Conservation (phyloP, 257 asterid species). For the Hygrophila difformis region DNA sequence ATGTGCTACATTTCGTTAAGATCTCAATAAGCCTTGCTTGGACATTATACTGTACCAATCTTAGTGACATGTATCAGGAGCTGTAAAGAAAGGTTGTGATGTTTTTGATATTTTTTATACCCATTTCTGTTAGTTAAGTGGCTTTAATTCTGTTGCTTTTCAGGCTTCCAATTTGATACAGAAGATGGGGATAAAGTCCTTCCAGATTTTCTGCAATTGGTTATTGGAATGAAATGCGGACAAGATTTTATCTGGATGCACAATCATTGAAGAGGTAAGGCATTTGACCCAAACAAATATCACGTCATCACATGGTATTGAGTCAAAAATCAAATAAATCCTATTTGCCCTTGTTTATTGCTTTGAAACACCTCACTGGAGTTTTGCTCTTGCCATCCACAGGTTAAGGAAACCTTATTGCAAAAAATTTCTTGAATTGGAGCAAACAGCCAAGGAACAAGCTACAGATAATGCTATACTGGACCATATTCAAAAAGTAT, state of each 20-base stretch:
- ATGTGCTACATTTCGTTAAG: too few species aligned
- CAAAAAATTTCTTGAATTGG: slow-evolving; percentile 70
- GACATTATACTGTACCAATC: too few species aligned
- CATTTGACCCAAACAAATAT: slow-evolving; percentile 4
- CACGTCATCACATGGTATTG: background rate
- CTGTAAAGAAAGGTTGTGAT: too few species aligned
- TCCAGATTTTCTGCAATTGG: slow-evolving; percentile 64
- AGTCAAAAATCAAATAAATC: background rate
- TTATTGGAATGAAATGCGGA: slow-evolving; percentile 68
- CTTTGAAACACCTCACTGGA: slow-evolving; percentile 5
- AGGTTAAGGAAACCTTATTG: slow-evolving; percentile 71
- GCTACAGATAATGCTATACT: slow-evolving; percentile 94
- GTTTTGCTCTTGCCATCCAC: slow-evolving; percentile 16
- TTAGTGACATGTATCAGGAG: too few species aligned
- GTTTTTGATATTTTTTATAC: too few species aligned
- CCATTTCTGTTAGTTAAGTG: background rate
- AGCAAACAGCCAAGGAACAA: slow-evolving; percentile 90
- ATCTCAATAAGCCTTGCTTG: too few species aligned
- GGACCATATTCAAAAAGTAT: slow-evolving; percentile 73
- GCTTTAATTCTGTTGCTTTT: slow-evolving; percentile 2
- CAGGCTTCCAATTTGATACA: slow-evolving; percentile 93
- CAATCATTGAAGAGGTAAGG: slow-evolving; percentile 70
- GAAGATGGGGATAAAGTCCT: slow-evolving; percentile 86
- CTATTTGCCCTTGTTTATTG: background rate
- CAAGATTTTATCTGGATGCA: slow-evolving; percentile 69